phyloP scores from a whole-genome alignment of 176 grass and related monocot genomes.

The Hsuehochloa calcarea region DNA sequence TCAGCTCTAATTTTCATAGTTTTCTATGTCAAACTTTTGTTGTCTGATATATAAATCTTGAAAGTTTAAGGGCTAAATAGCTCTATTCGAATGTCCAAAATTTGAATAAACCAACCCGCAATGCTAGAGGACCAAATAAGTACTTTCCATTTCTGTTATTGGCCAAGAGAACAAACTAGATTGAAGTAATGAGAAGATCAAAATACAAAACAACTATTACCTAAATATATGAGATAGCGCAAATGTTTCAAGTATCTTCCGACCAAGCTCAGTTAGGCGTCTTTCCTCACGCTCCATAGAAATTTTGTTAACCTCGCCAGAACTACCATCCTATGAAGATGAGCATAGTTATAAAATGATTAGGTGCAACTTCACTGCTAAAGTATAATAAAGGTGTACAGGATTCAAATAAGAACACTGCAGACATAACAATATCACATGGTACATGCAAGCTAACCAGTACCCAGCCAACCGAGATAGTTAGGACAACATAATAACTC shows the following conservation, averaged over 20 bases:
- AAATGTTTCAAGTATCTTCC: conserved; percentile 93
- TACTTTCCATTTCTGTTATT: neutral
- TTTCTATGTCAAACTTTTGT: neutral
- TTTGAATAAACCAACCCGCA: neutral
- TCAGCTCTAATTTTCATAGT: neutral
- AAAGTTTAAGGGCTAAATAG: neutral
- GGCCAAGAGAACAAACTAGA: conserved; percentile 8
- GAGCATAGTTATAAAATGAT: conserved; percentile 19
- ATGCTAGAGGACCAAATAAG: neutral
- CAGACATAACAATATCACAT: neutral
- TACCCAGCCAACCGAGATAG: neutral
- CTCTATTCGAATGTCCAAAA: neutral
- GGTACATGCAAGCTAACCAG: neutral
- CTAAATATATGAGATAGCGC: conserved; percentile 87
- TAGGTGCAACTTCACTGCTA: conserved; percentile 24
- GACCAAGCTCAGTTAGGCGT: conserved; percentile 84
- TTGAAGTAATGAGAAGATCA: conserved; percentile 22
- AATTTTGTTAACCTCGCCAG: conserved; percentile 84
- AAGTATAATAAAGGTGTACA: neutral
- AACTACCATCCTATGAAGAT: conserved; percentile 68
- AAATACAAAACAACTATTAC: conserved; percentile 35
- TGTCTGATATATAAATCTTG: neutral
- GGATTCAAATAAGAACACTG: neutral
- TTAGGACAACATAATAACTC: conserved; percentile 1
- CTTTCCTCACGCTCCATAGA: conserved; percentile 88